Percentiles rank a stretch among this genome's conserved stretches.
phyloP scores from a whole-genome alignment of 768 basidiomycete species.

The Phaeotremella fagi region DNA sequence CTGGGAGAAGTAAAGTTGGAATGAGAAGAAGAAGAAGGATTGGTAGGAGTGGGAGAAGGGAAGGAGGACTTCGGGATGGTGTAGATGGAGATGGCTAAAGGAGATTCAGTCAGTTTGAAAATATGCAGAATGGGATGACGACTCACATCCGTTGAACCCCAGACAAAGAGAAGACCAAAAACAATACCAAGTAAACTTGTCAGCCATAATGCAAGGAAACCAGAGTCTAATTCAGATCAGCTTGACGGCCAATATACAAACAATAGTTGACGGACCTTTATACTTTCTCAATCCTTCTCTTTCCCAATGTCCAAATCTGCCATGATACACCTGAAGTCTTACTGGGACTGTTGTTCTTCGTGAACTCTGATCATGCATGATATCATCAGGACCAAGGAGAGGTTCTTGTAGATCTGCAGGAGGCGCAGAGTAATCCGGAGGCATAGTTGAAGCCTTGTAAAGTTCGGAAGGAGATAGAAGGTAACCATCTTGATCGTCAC shows the following conservation, averaged over 20 bases:
- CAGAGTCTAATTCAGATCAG: slow-evolving; percentile 27
- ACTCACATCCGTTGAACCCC: slow-evolving; percentile 46
- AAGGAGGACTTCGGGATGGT: slow-evolving; percentile 31
- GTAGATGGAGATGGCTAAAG: slow-evolving; percentile 23
- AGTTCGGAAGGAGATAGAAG: slow-evolving; percentile 28
- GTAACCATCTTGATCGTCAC: slow-evolving; percentile 23
- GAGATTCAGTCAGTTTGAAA: neutral
- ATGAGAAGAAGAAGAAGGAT: slow-evolving; percentile 39
- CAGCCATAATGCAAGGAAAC: slow-evolving; percentile 44
- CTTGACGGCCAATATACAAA: neutral
- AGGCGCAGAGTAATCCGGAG: neutral
- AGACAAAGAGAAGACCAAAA: slow-evolving; percentile 42
- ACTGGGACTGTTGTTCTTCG: slow-evolving; percentile 21
- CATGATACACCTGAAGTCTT: slow-evolving; percentile 40
- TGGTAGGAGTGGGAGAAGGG: slow-evolving; percentile 39
- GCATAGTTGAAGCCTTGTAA: slow-evolving; percentile 6
- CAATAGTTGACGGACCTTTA: slow-evolving; percentile 29
- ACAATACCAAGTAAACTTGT: slow-evolving; percentile 36
- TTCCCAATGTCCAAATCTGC: slow-evolving; percentile 39
- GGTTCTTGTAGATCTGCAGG: slow-evolving; percentile 30
- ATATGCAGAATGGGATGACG: neutral
- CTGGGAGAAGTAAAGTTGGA: slow-evolving; percentile 34
- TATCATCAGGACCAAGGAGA: slow-evolving; percentile 35
- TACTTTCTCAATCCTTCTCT: slow-evolving; percentile 40
- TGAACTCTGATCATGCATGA: slow-evolving; percentile 9